Evolutionary conservation across 2,329 filamentous ascomycete genomes (phyloP).

Genomic region (Penicillium sp.): DNA sequence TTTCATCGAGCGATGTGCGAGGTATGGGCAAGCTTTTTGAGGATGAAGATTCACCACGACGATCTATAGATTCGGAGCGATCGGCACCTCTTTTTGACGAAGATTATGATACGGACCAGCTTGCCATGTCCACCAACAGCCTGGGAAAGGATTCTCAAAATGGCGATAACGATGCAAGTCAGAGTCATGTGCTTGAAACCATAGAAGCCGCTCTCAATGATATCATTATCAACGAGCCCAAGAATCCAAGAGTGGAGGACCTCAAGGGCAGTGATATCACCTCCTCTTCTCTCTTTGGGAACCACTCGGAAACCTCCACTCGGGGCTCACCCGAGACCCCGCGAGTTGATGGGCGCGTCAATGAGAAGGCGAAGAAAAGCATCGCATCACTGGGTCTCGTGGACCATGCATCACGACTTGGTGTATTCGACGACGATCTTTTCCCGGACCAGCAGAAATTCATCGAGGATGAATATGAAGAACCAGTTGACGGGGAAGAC

Average conservation of each 20-base stretch:
- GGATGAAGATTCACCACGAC: constrained; percentile 52
- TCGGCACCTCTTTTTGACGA: constrained; percentile 73
- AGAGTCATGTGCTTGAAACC: constrained; percentile 81
- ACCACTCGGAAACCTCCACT: constrained; percentile 56
- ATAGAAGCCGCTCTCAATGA: constrained; percentile 90
- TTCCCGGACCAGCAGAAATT: constrained; percentile 83
- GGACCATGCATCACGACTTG: constrained; percentile 80
- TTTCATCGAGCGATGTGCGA: constrained; percentile 62
- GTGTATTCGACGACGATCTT: constrained; percentile 93
- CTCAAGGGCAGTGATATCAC: constrained; percentile 33
- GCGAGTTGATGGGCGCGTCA: constrained; percentile 43
- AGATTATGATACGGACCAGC: constrained; percentile 68
- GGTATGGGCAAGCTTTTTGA: constrained; percentile 48
- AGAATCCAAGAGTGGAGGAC: constrained; percentile 37
- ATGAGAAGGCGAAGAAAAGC: constrained; percentile 70
- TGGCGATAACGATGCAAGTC: constrained; percentile 54
- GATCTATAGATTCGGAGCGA: constrained; percentile 69
- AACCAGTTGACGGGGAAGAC: constrained; percentile 59
- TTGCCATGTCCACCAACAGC: constrained; percentile 76
- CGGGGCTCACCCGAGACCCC: constrained; percentile 62
- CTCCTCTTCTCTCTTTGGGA: constrained; percentile 49
- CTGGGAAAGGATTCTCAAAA: constrained; percentile 70
- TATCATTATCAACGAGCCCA: constrained; percentile 80
- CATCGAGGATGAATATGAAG: constrained; percentile 80
- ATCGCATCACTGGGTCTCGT: constrained; percentile 89